Evolutionary conservation across 148 eudicot species (phyloP), one percentile per base, ranked within the genome.

Genomic region (Spergularia bocconei): DNA sequence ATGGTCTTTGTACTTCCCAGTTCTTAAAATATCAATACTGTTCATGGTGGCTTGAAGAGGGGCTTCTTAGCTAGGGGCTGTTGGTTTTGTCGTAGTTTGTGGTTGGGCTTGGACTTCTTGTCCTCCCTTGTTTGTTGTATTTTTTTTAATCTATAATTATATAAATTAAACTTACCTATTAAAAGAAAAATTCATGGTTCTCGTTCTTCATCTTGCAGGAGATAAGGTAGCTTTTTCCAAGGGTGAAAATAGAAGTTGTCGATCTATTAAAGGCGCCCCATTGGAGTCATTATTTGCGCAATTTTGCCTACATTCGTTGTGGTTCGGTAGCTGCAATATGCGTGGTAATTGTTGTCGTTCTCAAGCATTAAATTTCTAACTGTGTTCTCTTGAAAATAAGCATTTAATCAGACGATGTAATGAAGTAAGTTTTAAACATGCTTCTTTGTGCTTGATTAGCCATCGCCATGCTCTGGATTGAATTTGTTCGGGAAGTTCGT

Each of bases 261-360:
- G 89, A 74, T 79, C 90, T 74, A 88, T 95, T 52, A 92, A 95
- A 88, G 93, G 97, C 68, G 97, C 97, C 39, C 98, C 91, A 11
- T 82, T 81, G 39, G 85, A 82, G 47, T 92, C 97, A 60, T 89
- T 94, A 66, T 94, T 94, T 88, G 88, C 97, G 17, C 96, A 89
- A 81, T 92, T 91, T 81, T 92, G 98, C 82, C 78, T 92, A 60
- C 93, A 90, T 72, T 84, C 97, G 50, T 87, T 95, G 73, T 95
- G 98, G 98, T 88, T 94, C 78, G 93, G 96, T 33, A 87, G 88
- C 82, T 95, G 98, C 90, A 95, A 86, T 75, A 89, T 95, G 79
- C 97, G 97, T 51, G 98, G 98, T 95, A 89, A 74, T 82, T 50
- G 41, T 3, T 20, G 50, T 14, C 36, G 21, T 64, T 62, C 39